phyloP scores from a whole-genome alignment of 805 yeast genomes.

The Wickerhamiella nectarea region DNA sequence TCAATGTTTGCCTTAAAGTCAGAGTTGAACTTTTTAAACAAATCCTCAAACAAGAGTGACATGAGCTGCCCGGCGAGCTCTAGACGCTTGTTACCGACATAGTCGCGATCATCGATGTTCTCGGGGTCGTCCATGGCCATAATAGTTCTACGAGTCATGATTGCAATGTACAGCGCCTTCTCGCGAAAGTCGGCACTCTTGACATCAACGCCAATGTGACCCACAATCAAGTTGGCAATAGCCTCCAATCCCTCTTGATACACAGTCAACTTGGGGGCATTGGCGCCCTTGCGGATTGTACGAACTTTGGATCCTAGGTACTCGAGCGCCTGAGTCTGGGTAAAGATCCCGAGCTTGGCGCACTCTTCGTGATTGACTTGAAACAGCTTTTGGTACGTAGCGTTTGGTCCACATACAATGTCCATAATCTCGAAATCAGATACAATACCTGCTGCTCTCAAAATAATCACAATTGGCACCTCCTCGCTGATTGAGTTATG shows the following conservation, averaged over 20 bases:
- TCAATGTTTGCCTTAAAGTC: constrained; percentile 93
- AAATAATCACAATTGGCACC: constrained; percentile 80
- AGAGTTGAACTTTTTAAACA: constrained; percentile 88
- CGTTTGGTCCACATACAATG: constrained; percentile 80
- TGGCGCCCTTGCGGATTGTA: constrained; percentile 67
- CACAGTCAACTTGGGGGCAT: constrained; percentile 62
- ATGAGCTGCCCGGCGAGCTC: constrained; percentile 96
- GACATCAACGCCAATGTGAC: constrained; percentile 77
- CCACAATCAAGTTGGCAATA: constrained; percentile 81
- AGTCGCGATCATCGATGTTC: constrained; percentile 97
- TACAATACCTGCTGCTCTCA: constrained; percentile 89
- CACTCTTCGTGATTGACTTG: constrained; percentile 91
- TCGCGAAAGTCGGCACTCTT: constrained; percentile 64
- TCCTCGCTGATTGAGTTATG: constrained; percentile 95
- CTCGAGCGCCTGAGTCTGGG: constrained; percentile 88
- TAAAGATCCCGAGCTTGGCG: constrained; percentile 66
- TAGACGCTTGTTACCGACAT: constrained; percentile 93
- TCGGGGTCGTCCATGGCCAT: constrained; percentile 91
- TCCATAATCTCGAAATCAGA: constrained; percentile 90
- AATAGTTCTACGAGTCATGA: constrained; percentile 91
- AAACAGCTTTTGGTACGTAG: constrained; percentile 81
- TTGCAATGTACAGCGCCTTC: constrained; percentile 85
- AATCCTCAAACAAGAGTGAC: constrained; percentile 89
- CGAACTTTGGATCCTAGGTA: constrained; percentile 85
- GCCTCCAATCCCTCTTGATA: constrained; percentile 93